phyloP scores from a whole-genome alignment of 257 asterid species.

The Nicotiana attenuata region DNA sequence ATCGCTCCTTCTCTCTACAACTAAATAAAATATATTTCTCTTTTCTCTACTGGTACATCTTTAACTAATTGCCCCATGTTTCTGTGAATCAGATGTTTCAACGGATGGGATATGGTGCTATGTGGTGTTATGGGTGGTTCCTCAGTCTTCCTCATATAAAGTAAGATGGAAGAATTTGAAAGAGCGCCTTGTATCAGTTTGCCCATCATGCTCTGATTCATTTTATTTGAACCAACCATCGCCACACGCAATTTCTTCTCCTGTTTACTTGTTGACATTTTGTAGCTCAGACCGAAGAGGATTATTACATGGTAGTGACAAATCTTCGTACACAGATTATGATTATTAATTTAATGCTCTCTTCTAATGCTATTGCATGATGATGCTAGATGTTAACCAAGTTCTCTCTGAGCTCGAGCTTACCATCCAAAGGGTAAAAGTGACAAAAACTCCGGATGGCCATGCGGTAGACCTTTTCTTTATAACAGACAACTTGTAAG shows the following conservation, averaged over 20 bases:
- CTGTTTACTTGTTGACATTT: constrained; percentile 54
- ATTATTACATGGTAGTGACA: constrained; percentile 56
- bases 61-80: neutral
- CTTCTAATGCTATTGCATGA: constrained; percentile 1
- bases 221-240: constrained; percentile 44
- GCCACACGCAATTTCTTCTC: constrained; percentile 29
- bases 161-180: constrained; percentile 67
- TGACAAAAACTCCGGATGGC: constrained; percentile 76
- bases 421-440: constrained; percentile 69
- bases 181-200: constrained; percentile 57
- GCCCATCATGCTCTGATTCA: constrained; percentile 50
- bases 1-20: neutral
- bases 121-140: constrained; percentile 59
- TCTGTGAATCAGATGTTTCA: constrained; percentile 55
- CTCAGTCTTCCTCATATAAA: constrained; percentile 35
- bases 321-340: neutral
- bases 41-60: neutral
- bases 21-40: neutral
- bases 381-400: constrained; percentile 50
- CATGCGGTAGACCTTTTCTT: constrained; percentile 72
- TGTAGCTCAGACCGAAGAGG: constrained; percentile 63
- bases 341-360: neutral
- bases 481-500: constrained; percentile 69
- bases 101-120: constrained; percentile 91
- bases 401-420: constrained; percentile 71